These are phyloP conservation scores for Didymellaceae sp. DNA, from an alignment of 2,329 filamentous ascomycete genomes.

Conservation along the genomic window DNA sequence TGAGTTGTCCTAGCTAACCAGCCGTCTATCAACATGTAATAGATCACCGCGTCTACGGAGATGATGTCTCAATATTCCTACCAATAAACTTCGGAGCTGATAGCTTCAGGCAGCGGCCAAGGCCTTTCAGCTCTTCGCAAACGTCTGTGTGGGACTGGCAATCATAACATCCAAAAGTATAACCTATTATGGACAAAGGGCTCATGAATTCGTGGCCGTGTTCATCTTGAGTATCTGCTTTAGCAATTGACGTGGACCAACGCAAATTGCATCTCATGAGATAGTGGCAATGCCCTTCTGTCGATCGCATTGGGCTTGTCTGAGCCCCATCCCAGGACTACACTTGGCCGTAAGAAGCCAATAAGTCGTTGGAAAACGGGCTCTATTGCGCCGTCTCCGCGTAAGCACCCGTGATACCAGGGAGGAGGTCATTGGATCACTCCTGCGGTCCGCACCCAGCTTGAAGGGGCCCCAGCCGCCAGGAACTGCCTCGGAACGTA, in stretches of 20 bases:
- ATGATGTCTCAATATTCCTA: background rate
- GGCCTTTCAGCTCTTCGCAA: constrained; percentile 11
- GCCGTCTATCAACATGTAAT: background rate
- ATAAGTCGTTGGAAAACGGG: constrained; percentile 17
- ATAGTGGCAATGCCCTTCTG: constrained; percentile 6
- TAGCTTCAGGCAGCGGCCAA: background rate
- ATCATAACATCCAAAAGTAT: background rate
- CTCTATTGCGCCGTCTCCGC: constrained; percentile 24
- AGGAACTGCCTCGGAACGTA: background rate
- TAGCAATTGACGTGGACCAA: background rate
- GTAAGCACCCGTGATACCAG: constrained; percentile 31
- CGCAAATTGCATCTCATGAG: constrained; percentile 1
- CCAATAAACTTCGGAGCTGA: background rate
- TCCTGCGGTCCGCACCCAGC: constrained; percentile 3
- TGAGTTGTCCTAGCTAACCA: background rate
- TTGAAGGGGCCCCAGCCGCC: background rate
- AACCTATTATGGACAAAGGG: background rate
- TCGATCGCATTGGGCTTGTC: constrained; percentile 20
- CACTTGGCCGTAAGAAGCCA: constrained; percentile 8
- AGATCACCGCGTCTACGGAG: background rate
- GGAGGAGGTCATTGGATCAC: constrained; percentile 11
- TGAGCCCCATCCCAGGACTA: constrained; percentile 5
- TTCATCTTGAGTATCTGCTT: background rate
- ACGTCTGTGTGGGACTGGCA: background rate
- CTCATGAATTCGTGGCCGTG: background rate